These are phyloP conservation scores for Eutrema heterophyllum DNA, from an alignment of 345 rosid genomes.

Conservation along the genomic window DNA sequence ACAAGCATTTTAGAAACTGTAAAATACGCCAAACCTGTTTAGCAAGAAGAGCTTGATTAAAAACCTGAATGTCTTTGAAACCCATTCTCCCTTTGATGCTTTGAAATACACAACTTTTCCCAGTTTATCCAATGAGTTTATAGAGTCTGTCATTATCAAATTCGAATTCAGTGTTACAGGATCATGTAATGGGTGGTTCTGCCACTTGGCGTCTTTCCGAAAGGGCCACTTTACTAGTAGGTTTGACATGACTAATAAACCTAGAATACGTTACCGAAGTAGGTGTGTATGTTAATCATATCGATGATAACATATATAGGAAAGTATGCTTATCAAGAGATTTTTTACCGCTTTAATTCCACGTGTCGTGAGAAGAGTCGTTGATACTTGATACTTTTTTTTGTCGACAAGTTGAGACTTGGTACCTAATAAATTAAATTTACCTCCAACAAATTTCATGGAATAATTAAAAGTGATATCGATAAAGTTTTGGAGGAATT, in stretches of 20 bases:
- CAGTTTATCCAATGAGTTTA: neutral
- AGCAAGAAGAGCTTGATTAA: too few species aligned
- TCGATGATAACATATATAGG: neutral
- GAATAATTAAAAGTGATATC: neutral
- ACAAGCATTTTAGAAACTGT: too few species aligned
- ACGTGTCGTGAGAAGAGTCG: neutral
- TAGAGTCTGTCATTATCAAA: neutral
- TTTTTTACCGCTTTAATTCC: neutral
- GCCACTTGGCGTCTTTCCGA: neutral
- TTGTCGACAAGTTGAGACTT: too few species aligned
- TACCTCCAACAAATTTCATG: neutral
- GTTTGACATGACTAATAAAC: neutral
- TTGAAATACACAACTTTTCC: too few species aligned
- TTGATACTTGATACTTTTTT: neutral
- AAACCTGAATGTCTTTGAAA: too few species aligned
- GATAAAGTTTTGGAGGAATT: neutral
- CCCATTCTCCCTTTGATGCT: too few species aligned
- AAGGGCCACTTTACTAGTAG: neutral
- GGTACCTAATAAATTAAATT: neutral
- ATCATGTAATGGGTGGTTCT: neutral
- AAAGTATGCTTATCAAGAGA: neutral
- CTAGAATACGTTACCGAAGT: neutral
- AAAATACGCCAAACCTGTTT: too few species aligned
- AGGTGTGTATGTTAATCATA: neutral
- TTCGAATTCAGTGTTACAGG: neutral